phyloP scores from a whole-genome alignment of 495 filamentous ascomycete species.

The Talaromyces borbonicus region DNA sequence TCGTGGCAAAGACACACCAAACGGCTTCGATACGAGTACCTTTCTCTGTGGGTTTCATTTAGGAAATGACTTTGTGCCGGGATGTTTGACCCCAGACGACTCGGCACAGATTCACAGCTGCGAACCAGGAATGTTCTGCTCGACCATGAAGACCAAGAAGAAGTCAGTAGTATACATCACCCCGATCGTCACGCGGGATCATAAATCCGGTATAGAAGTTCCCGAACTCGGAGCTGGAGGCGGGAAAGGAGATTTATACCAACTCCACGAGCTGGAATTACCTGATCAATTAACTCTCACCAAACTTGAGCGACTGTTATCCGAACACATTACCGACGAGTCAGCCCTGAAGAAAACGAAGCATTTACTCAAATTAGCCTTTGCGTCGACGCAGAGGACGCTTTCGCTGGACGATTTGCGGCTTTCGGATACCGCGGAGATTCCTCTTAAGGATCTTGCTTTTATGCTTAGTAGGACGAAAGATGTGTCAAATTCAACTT shows the following conservation, averaged over 20 bases:
- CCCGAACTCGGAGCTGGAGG: conserved; percentile 69
- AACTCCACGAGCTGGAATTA: conserved; percentile 54
- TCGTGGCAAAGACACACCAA: conserved; percentile 16
- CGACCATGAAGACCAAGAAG: conserved; percentile 37
- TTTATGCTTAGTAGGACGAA: not conserved
- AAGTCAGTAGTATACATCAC: conserved; percentile 67
- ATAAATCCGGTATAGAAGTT: conserved; percentile 46
- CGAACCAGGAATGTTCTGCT: conserved; percentile 60
- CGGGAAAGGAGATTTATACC: conserved; percentile 64
- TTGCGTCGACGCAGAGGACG: conserved; percentile 22
- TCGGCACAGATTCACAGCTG: conserved; percentile 78
- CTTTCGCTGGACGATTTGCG: conserved; percentile 35
- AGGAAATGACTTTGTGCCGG: conserved; percentile 58
- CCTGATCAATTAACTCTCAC: conserved; percentile 33
- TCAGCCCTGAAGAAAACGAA: conserved; percentile 22
- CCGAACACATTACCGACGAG: conserved; percentile 27
- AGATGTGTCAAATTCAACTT: not conserved
- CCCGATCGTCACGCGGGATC: conserved; percentile 55
- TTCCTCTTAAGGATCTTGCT: conserved; percentile 36
- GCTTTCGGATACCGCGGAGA: conserved; percentile 28
- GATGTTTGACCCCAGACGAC: conserved; percentile 58
- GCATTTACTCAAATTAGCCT: conserved; percentile 23
- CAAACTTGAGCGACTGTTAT: conserved; percentile 37
- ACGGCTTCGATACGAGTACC: conserved; percentile 48
- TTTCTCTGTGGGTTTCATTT: conserved; percentile 66